A percentile compares a stretch with the other conserved stretches of the same genome.
These are phyloP conservation scores for Saccharomyces pastorianus DNA, from an alignment of 1,139 yeast genomes.

Conservation along the genomic window DNA sequence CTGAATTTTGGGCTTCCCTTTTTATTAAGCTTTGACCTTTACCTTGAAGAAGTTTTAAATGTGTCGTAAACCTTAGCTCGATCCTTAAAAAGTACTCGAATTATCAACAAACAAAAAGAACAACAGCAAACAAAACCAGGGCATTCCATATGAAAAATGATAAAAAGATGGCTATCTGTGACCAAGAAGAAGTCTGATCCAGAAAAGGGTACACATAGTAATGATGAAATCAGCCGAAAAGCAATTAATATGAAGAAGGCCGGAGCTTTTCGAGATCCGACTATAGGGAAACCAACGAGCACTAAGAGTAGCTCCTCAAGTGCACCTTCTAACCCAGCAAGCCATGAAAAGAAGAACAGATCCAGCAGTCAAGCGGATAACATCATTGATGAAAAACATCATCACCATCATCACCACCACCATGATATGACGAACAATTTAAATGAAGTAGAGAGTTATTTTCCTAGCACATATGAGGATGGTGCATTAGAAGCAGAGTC, in stretches of 20 bases:
- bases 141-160: conserved; percentile 4
- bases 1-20: neutral
- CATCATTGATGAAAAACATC: neutral
- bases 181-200: conserved; percentile 5
- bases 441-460: neutral
- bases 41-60: neutral
- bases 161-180: conserved; percentile 13
- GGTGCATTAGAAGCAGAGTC: neutral
- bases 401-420: neutral
- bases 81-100: neutral
- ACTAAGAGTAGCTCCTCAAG: neutral
- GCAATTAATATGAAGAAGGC: neutral
- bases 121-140: neutral
- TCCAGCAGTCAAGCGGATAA: neutral
- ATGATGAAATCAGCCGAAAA: neutral
- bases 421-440: neutral
- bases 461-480: neutral
- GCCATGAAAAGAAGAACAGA: neutral
- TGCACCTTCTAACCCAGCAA: neutral
- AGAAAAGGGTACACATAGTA: neutral
- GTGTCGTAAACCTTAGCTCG: neutral
- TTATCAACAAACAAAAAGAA: neutral
- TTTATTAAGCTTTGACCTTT: neutral
- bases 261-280: neutral
- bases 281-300: neutral